These are phyloP conservation scores for Arthrinium phaeospermum DNA, from an alignment of 2,329 filamentous ascomycete species.

Conservation along the genomic window DNA sequence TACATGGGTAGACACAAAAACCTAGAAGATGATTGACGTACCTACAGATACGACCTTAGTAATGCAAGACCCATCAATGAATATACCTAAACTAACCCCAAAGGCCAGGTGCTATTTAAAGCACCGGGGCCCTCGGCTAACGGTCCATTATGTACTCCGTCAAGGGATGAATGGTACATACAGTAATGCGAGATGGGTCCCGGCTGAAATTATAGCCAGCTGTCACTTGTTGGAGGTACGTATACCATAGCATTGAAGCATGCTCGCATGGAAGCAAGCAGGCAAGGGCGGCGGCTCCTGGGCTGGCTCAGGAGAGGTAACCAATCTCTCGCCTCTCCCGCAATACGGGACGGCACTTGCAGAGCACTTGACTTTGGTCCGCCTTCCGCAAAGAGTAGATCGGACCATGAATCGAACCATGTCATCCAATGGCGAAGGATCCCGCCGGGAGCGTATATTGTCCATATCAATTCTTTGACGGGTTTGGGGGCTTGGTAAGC, in stretches of 20 bases:
- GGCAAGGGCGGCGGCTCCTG: background rate
- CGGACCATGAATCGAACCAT: conserved; percentile 27
- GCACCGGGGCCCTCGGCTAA: background rate
- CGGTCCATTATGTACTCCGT: conserved; percentile 2
- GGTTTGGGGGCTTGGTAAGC: conserved; percentile 16
- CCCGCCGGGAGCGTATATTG: background rate
- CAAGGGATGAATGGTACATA: background rate
- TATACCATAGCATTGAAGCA: background rate
- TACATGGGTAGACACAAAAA: background rate
- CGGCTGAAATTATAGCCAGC: background rate
- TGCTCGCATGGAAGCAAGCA: background rate
- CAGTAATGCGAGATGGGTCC: conserved; percentile 5
- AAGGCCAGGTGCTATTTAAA: conserved; percentile 8
- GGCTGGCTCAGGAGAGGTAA: background rate
- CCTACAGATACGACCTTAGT: background rate
- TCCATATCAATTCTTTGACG: conserved; percentile 17
- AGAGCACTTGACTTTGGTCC: background rate
- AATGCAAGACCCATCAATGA: too few relatives aligned
- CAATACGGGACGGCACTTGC: background rate
- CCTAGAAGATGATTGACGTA: background rate
- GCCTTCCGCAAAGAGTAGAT: conserved; percentile 15
- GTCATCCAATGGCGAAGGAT: conserved; percentile 21
- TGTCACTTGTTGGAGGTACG: background rate
- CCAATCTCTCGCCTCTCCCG: conserved; percentile 5
- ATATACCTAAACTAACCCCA: background rate